Evolutionary conservation across 768 basidiomycete species (phyloP).

Genomic region (Mycena leptocephala): DNA sequence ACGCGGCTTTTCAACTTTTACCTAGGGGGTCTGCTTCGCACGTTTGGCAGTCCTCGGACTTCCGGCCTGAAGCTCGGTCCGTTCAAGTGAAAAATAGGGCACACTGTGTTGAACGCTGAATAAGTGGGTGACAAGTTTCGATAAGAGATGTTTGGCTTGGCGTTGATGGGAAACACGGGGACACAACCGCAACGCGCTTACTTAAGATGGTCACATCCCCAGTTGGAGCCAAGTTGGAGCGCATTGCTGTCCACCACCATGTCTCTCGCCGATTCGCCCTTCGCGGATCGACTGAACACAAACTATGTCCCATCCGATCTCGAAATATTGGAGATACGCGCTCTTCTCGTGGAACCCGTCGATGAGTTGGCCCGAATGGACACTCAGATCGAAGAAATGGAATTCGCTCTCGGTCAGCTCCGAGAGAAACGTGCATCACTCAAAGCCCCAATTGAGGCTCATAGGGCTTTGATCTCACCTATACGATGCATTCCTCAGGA

Average conservation of each 20-base stretch:
- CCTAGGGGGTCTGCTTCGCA: no score
- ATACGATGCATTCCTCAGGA: slow-evolving; percentile 10
- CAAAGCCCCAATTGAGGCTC: not conserved
- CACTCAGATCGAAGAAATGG: not conserved
- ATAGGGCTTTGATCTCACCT: slow-evolving; percentile 8
- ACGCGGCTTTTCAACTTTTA: no score
- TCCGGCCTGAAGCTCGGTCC: no score
- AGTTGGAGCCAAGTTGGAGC: no score
- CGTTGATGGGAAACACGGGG: no score
- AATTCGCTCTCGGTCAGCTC: not conserved
- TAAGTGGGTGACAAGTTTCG: no score
- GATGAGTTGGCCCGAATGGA: not conserved
- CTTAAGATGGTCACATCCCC: no score
- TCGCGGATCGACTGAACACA: slow-evolving; percentile 7
- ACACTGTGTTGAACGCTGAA: no score
- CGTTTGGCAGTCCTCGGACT: no score
- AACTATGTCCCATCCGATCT: slow-evolving; percentile 24
- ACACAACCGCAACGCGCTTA: no score
- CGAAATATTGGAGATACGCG: not conserved
- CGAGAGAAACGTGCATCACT: not conserved
- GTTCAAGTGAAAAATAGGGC: no score
- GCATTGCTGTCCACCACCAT: not conserved
- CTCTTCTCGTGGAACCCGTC: not conserved
- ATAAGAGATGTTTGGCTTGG: no score
- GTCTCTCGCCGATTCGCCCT: slow-evolving; percentile 15